Evolutionary conservation across 768 basidiomycete genomes (phyloP), one percentile per base, ranked within the genome.

Genomic region (Boletus sensibilis): DNA sequence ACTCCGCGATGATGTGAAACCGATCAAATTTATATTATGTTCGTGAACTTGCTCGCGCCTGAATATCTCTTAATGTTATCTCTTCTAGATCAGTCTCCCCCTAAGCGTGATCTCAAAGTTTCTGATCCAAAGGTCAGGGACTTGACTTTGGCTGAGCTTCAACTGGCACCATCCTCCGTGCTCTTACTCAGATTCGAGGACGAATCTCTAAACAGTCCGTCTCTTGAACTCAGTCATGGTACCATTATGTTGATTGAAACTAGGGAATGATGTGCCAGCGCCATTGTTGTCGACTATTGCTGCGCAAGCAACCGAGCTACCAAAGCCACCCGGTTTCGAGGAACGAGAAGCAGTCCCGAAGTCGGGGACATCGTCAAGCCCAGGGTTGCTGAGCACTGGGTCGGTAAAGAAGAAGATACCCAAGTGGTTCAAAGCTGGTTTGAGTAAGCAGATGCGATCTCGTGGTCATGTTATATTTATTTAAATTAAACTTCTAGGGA

Each of bases 11-110:
- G 90, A 92, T 58, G 83, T 86, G 43, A 85, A 90, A 68, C 79
- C 85, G 4, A 82, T 83, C 72, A 92, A 92, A 64, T 96, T 94
- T 64, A 78, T 93, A 38, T 78, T 96, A 38, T 95, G 93, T 94
- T 63, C 50, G 85, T 79, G 34, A 31, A 35, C 27, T 10, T 14
- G 6, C n/a, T n/a, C 8, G 25, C 33, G 10, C 44, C 41, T 42
- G 38, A n/a, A 47, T 39, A 12, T 27, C 57, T 40, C 5, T 46
- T 53, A 9, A 63, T 27, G n/a, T 31, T 12, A 11, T 48, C 23
- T 38, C 37, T 20, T 40, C 16, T 40, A 94, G 92, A 90, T 71
- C 90, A 94, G 74, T 76, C 79, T 3, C 92, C 91, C 2, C 94
- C 93, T 1, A 87, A 85, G 64, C 84, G 87, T 27, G 94, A 96